These are phyloP conservation scores for Oryza coarctata DNA, from an alignment of 176 grass and related monocot species.

Conservation along the genomic window DNA sequence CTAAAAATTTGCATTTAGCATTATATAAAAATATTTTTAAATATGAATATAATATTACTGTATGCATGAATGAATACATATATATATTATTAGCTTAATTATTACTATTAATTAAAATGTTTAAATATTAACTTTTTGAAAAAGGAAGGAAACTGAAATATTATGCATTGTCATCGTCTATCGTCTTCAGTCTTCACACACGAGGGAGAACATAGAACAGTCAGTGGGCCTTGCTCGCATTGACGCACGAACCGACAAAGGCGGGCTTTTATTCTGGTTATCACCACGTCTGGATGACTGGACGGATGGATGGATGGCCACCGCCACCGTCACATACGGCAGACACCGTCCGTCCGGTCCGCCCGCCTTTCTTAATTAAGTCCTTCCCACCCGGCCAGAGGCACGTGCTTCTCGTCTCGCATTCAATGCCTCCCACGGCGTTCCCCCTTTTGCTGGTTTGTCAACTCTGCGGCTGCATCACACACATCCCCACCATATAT, in stretches of 20 bases:
- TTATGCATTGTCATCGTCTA: no score
- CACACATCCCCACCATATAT: neutral
- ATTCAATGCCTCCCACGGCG: neutral
- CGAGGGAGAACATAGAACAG: no score
- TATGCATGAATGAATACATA: no score
- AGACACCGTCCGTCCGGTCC: neutral
- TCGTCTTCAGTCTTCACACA: no score
- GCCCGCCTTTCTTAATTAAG: neutral
- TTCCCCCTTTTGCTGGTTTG: no score
- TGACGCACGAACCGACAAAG: constrained; percentile 15
- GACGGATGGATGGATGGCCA: neutral
- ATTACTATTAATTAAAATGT: no score
- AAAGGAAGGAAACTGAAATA: no score
- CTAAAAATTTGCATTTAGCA: no score
- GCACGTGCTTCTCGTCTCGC: constrained; percentile 8
- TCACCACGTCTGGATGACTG: neutral
- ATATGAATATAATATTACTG: no score
- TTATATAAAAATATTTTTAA: no score
- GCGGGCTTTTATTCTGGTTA: constrained; percentile 3
- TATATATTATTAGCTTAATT: no score
- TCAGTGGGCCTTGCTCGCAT: neutral
- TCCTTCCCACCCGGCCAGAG: neutral
- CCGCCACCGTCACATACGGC: neutral
- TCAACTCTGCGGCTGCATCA: neutral
- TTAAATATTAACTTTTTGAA: no score